Evolutionary conservation across 345 rosid species (phyloP), one percentile per base, ranked within the genome.

Genomic region (Linum usitatissimum): DNA sequence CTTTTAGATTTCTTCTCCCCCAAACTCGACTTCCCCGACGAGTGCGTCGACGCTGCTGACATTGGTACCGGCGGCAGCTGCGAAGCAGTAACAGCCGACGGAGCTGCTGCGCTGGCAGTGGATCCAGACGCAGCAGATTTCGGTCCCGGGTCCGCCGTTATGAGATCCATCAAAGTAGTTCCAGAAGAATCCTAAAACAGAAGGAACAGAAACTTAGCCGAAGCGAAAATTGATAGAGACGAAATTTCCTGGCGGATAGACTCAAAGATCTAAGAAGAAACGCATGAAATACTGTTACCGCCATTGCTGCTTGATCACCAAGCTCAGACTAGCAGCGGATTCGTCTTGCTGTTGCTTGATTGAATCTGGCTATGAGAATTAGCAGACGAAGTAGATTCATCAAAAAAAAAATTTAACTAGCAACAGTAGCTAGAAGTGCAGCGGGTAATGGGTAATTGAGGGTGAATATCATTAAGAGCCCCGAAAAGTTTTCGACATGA

Each of bases 141-240:
- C 18, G 71, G 15, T 39, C 71, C 70, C 6, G 99, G 96, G 70
- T 93, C 99, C 20, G 97, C 90, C 68, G 97, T 80, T 56, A 93
- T 93, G 79, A 90, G 90, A 90, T 93, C 99, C 99, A 93, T 93
- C 66, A 93, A 82, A 62, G 99, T 90, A 20, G 73, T 86, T 66
- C 97, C 97, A 60, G 96, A 79, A 7, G 96, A 83, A 42, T 93
- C 97, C 97, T 90, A 69, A 36, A 64, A 57, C 21, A 60, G 42
- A 23, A 49, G 30, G 48, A 18, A 66, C 51, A 45, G 51, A 34
- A 5, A 34, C 38, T 34, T 34, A 34, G 38, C 38, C 38, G 38
- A 34, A 34, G 38, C 38, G 38, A 3, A 34, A 10, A 45, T 45
- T 45, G 13, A 45, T 45, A 4, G 15, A 12, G 51, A 45, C 17